phyloP scores from a whole-genome alignment of 1,139 yeast species.

The Scheffersomyces illinoinensis region DNA sequence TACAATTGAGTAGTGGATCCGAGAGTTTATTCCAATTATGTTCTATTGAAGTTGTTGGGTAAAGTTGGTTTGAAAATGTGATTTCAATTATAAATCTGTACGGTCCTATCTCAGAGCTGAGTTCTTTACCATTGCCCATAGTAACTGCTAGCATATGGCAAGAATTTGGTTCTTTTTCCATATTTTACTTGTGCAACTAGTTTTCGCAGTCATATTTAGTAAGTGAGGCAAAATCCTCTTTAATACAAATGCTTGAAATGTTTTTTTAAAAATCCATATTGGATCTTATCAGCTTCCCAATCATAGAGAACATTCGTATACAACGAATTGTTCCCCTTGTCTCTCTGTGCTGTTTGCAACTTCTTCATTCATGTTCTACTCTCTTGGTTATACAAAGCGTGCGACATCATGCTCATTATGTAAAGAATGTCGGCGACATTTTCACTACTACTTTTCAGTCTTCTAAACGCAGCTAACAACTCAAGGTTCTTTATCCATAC shows the following conservation, averaged over 20 bases:
- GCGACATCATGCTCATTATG: background rate
- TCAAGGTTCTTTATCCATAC: background rate
- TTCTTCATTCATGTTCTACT: background rate
- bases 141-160: background rate
- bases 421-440: background rate
- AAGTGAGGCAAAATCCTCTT: too few relatives aligned
- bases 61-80: too few relatives aligned
- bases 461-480: background rate
- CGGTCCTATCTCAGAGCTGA: background rate
- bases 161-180: too few relatives aligned
- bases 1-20: background rate
- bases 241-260: too few relatives aligned
- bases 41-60: background rate
- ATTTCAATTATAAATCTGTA: background rate
- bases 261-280: too few relatives aligned
- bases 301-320: too few relatives aligned
- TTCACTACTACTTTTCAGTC: background rate
- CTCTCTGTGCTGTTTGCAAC: background rate
- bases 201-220: background rate
- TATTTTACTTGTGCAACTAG: background rate
- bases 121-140: background rate
- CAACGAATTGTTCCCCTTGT: background rate
- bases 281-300: too few relatives aligned
- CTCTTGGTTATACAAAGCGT: background rate
- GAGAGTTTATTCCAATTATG: background rate